Percentiles rank a stretch among this genome's conserved stretches.
These are phyloP conservation scores for Hanseniaspora clermontiae DNA, from an alignment of 805 yeast species.

Conservation along the genomic window DNA sequence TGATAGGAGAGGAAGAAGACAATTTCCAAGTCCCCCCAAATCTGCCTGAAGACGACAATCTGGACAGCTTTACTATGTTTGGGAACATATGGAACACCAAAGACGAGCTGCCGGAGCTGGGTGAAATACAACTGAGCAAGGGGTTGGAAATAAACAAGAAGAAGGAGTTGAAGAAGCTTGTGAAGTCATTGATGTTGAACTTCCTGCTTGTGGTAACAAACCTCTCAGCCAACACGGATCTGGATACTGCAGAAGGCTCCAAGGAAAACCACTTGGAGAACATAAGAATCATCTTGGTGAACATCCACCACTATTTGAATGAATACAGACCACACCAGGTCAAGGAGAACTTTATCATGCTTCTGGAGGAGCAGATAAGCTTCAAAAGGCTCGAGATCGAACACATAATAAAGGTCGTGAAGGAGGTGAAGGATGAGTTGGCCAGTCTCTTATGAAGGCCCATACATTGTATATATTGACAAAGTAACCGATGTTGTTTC, in stretches of 20 bases:
- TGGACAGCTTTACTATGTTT: conserved; percentile 64
- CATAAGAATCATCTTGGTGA: conserved; percentile 66
- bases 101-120: conserved; percentile 64
- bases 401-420: conserved; percentile 31
- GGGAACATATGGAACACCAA: conserved; percentile 77
- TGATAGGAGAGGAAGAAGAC: conserved; percentile 22
- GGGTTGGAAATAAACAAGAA: conserved; percentile 43
- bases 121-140: conserved; percentile 57
- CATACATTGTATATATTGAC: too few relatives aligned
- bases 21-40: background rate
- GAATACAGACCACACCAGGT: conserved; percentile 94
- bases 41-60: conserved; percentile 27
- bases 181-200: conserved; percentile 66
- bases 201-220: conserved; percentile 74
- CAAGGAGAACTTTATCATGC: conserved; percentile 70
- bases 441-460: conserved; percentile 26
- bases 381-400: conserved; percentile 44
- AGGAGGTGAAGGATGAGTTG: conserved; percentile 31
- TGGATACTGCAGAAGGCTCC: conserved; percentile 19
- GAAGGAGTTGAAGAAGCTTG: conserved; percentile 62
- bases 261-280: conserved; percentile 57
- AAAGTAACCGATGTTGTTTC: too few relatives aligned
- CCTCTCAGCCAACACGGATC: conserved; percentile 55
- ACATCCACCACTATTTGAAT: conserved; percentile 81
- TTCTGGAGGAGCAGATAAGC: conserved; percentile 58